Base-by-base conservation (phyloP, 163 green algal genomes). In the Scenedesmus sp. region DNA sequence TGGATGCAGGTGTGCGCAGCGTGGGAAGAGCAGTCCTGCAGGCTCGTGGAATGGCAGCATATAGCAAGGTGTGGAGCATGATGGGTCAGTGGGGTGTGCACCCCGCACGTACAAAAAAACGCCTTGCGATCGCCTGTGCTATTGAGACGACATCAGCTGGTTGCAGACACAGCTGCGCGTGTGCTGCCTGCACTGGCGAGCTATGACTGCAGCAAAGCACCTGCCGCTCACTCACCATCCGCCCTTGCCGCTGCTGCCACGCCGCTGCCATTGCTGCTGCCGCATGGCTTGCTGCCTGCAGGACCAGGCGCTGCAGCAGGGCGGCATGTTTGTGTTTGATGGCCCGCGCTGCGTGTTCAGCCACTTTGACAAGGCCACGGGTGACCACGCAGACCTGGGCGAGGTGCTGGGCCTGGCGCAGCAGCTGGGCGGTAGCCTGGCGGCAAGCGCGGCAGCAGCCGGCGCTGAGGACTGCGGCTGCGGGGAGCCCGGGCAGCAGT, bases 271-370 rank as follows among this genome's bases (percentile, higher is more conserved):
- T 5, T 83, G 44, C 68, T 70, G 40, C 33, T 93, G 83, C 89
- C 73, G 92, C 26, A 20, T 4, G n/a, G 72, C 87, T 83, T 81
- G 83, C n/a, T 81, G 35, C 87, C 49, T 59, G 83, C 46, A 94
- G 87, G 83, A 88, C 53, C 95, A 96, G 91, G 91, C 87, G 2
- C 90, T 93, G 43, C 94, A 96, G 91, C 95, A 98, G 91, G 96
- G 96, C 30, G 96, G 96, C 42, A 88, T 94, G 65, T 94, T 97
- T 68, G 86, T 96, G 33, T 98, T 97, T 72, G 83, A 96, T 7
- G 95, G 95, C 30, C 65, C 93, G n/a, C 33, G 79, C 33, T 81
- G 68, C 26, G 56, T 95, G 37, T 96, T 94, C 78, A 86, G 88
- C 37, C 94, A 95, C 82, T 94, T 95, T 80, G 96, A 97, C 84